Evolutionary conservation across 441 rosid genomes (phyloP), one percentile per base, ranked within the genome.

Genomic region (Populus hybrid): DNA sequence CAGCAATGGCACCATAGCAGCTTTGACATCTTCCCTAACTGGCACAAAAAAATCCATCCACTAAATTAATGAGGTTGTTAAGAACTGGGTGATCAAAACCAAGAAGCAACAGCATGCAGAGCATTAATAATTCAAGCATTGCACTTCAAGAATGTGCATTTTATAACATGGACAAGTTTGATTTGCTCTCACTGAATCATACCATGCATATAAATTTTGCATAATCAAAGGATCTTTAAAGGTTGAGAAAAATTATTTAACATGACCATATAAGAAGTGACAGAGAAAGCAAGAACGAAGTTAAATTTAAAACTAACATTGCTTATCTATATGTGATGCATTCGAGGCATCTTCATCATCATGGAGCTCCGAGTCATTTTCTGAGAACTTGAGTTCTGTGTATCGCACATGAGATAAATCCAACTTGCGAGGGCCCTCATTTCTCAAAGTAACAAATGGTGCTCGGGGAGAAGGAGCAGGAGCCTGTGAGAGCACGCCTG

Each of bases 391-490:
- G 76, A 88, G 91, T 72, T 87, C 90, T 2, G 83, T 26, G 83
- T 77, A 83, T 67, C 87, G 79, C 1, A 85, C 70, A 8, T 82
- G 85, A 36, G 91, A 79, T 65, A 91, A 77, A 28, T 85, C 89
- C 71, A 87, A 36, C 53, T 67, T 75, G 9, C 83, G 86, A 18
- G 71, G 66, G 65, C 79, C 82, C 57, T 83, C 87, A 42, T 69
- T 73, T 76, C 79, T 83, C 16, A 50, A 36, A 16, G 68, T 57
- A 26, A 69, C 72, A 71, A 87, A 87, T 23, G 94, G 83, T 23
- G 90, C 89, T 81, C 92, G 80, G 7, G 98, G 99, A 80, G 99
- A 91, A 53, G 98, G 95, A 69, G 94, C 76, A 0, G 97, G 93
- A 76, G 88, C 95, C 36, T 84, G 83, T 76, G 88, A 70, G 59